Evolutionary conservation across 169 alveolate species (phyloP).

Genomic region (Plasmodium vinckei): DNA sequence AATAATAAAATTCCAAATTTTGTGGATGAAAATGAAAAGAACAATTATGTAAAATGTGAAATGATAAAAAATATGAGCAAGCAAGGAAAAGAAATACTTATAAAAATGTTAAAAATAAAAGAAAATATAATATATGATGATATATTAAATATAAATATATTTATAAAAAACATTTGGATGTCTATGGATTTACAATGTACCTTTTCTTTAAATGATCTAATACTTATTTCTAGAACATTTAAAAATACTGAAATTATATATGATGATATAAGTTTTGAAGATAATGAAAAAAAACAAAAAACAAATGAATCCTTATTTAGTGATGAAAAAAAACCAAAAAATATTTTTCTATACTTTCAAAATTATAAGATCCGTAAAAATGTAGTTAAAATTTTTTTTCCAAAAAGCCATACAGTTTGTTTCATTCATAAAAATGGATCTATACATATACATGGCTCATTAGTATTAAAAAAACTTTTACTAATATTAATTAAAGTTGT

Average conservation of each 20-base stretch:
- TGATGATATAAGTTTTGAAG: constrained; percentile 24
- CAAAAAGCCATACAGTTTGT: constrained; percentile 40
- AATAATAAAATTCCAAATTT: not conserved
- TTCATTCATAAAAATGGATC: constrained; percentile 71
- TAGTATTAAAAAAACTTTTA: constrained; percentile 18
- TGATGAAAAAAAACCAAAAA: constrained; percentile 22
- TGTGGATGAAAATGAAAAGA: constrained; percentile 20
- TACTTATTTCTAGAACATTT: constrained; percentile 47
- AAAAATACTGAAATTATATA: constrained; percentile 66
- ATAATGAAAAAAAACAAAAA: not conserved
- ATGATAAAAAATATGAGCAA: constrained; percentile 37
- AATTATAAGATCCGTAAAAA: constrained; percentile 60
- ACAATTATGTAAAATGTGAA: constrained; percentile 29
- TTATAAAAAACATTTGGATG: constrained; percentile 57
- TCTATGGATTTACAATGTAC: constrained; percentile 36
- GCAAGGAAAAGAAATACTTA: constrained; percentile 22
- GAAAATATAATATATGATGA: constrained; percentile 33
- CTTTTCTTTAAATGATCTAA: constrained; percentile 46
- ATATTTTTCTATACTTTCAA: constrained; percentile 15
- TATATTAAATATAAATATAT: constrained; percentile 27
- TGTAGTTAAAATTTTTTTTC: constrained; percentile 60
- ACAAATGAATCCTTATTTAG: constrained; percentile 6
- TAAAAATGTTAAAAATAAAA: constrained; percentile 17
- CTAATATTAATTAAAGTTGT: constrained; percentile 55
- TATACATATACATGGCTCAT: constrained; percentile 47